Conservation (phyloP, 78 protist genomes). For the Isochrysis galbana region DNA sequence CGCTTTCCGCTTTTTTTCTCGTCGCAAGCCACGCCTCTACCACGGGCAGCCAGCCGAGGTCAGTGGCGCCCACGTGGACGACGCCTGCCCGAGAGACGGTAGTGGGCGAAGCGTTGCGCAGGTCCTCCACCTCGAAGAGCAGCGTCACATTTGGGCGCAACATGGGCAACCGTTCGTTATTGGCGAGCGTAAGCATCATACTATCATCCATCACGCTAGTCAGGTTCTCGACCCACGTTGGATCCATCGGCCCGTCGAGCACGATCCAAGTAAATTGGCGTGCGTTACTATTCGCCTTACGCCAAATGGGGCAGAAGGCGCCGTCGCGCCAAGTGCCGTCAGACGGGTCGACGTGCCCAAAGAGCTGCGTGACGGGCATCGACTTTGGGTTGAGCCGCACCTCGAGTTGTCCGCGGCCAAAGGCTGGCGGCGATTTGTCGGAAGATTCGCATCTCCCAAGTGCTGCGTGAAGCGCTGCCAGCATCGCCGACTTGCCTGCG, state of each 20-base stretch:
- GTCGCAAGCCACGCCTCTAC: slow-evolving; percentile 29
- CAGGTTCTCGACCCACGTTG: slow-evolving; percentile 88
- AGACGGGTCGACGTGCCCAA: slow-evolving; percentile 68
- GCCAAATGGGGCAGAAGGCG: slow-evolving; percentile 69
- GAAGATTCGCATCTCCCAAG: not conserved
- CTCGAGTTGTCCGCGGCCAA: too few relatives aligned
- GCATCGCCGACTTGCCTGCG: slow-evolving; percentile 66
- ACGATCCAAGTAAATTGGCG: slow-evolving; percentile 75
- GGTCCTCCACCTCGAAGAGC: slow-evolving; percentile 76
- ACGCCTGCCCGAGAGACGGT: slow-evolving; percentile 93
- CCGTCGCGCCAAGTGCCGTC: slow-evolving; percentile 84
- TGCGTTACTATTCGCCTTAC: slow-evolving; percentile 53
- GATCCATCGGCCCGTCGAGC: slow-evolving; percentile 88
- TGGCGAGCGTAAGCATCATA: slow-evolving; percentile 84
- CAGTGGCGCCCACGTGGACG: slow-evolving; percentile 75
- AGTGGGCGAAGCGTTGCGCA: slow-evolving; percentile 85
- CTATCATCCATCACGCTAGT: slow-evolving; percentile 94
- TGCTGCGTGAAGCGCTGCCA: slow-evolving; percentile 54
- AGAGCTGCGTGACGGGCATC: slow-evolving; percentile 62
- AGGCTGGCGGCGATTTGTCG: not conserved
- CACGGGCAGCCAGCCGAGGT: slow-evolving; percentile 84
- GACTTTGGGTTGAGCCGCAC: slow-evolving; percentile 87
- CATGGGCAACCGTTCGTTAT: slow-evolving; percentile 89
- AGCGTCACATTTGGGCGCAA: slow-evolving; percentile 76
- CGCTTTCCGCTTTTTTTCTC: too few relatives aligned